phyloP scores from a whole-genome alignment of 306 rosid species.

The Lathyrus aphaca region DNA sequence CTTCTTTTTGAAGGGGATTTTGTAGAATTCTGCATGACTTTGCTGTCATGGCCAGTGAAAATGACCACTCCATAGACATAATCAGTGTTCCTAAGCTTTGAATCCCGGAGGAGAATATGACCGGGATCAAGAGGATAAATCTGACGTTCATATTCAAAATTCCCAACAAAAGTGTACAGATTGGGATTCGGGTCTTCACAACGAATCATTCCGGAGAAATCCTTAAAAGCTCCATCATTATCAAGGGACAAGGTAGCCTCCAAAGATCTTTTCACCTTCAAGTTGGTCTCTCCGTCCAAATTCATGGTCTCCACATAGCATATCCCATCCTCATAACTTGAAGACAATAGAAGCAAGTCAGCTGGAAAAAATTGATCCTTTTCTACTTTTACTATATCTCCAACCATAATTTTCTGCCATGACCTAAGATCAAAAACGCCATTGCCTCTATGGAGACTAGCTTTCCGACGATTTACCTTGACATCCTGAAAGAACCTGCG shows the following conservation, averaged over 20 bases:
- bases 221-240: constrained; percentile 71
- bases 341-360: constrained; percentile 84
- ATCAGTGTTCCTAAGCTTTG: constrained; percentile 92
- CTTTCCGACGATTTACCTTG: constrained; percentile 81
- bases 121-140: constrained; percentile 82
- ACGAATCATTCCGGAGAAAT: constrained; percentile 63
- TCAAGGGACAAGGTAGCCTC: constrained; percentile 77
- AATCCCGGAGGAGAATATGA: constrained; percentile 93
- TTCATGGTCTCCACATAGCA: constrained; percentile 99
- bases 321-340: constrained; percentile 94
- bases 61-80: constrained; percentile 88
- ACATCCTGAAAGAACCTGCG: constrained; percentile 86
- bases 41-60: constrained; percentile 96
- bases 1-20: constrained; percentile 98
- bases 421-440: constrained; percentile 65
- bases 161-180: constrained; percentile 91
- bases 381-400: constrained; percentile 85
- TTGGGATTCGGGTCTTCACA: constrained; percentile 97
- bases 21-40: constrained; percentile 97
- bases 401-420: constrained; percentile 83
- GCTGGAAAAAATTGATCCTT: constrained; percentile 98
- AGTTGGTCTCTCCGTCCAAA: constrained; percentile 96
- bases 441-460: constrained; percentile 62
- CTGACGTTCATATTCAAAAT: constrained; percentile 72
- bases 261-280: constrained; percentile 92